These are phyloP conservation scores for Castanospermum australe DNA, from an alignment of 306 rosid species.

Conservation along the genomic window DNA sequence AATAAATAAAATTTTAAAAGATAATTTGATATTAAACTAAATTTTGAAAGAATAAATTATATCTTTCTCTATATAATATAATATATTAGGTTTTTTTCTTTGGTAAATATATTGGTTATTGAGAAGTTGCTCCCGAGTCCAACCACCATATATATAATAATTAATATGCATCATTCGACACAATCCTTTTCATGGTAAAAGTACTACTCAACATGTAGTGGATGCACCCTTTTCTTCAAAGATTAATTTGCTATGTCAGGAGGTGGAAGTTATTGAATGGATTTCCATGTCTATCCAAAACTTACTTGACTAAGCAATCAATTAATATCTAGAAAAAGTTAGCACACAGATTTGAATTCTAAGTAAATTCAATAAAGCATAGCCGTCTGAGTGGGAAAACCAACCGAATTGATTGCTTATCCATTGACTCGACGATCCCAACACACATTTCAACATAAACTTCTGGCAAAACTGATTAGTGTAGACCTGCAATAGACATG, in stretches of 20 bases:
- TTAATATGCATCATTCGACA: too few relatives aligned
- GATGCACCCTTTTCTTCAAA: background rate
- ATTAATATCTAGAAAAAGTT: background rate
- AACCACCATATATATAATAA: background rate
- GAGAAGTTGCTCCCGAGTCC: background rate
- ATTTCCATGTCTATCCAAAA: background rate
- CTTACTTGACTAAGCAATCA: background rate
- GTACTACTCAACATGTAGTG: too few relatives aligned
- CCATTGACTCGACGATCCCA: background rate
- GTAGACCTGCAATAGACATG: background rate
- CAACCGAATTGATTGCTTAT: background rate
- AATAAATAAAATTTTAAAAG: too few relatives aligned
- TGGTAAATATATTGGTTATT: background rate
- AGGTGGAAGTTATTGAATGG: background rate
- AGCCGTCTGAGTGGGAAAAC: conserved; percentile 4
- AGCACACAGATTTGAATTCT: background rate
- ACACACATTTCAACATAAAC: conserved; percentile 3
- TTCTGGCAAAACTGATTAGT: conserved; percentile 12
- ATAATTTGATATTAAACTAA: too few relatives aligned
- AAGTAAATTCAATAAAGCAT: background rate
- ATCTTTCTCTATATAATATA: too few relatives aligned
- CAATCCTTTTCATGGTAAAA: background rate
- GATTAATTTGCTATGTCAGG: too few relatives aligned
- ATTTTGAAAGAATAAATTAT: too few relatives aligned
- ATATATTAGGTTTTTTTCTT: too few relatives aligned